Evolutionary conservation across 495 filamentous ascomycete species (phyloP), one percentile per base, ranked within the genome.

Genomic region (Trichocladium uniseriatum): DNA sequence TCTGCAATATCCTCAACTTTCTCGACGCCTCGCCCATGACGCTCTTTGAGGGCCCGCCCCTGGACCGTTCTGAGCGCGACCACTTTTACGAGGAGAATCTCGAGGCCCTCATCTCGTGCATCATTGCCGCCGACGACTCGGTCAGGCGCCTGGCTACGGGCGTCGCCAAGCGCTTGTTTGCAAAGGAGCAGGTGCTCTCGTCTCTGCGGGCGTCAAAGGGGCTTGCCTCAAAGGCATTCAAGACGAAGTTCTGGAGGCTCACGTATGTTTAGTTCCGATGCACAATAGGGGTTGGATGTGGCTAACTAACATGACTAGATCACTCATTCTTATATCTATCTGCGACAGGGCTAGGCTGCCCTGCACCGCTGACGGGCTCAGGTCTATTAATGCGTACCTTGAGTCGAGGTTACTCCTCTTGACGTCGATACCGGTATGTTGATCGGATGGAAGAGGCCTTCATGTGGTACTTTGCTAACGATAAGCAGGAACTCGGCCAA

Each of bases 1-100:
- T 75, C 24, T 75, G 69, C 58, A 73, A 69, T 45, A 75, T 78
- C 21, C 61, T 80, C 15, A 61, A 66, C 34, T 78, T 80, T 48
- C 59, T 80, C 44, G 71, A 75, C 42, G 71, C 72, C 15, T 71
- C 69, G 6, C 76, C 77, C 2, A 55, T 67, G 44, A 75, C 71
- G 3, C 59, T 79, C n/a, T 75, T 79, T 40, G 63, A 70, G 41
- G 72, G 67, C 16, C 58, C 64, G 16, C 65, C 69, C 32, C 49
- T 38, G 10, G 60, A 63, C 36, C 46, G 43, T 9, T 34, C 51
- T 7, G 67, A 73, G 14, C 68, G 65, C 43, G 64, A 68, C 22
- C 54, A 51, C 13, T 76, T 76, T 41, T 76, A 72, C 38, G 69
- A 76, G 49, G 68, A 72, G 19, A 70, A 71, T 21, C 63, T 75